Evolutionary conservation across 345 rosid species (phyloP).

Genomic region (Eutrema japonicum): DNA sequence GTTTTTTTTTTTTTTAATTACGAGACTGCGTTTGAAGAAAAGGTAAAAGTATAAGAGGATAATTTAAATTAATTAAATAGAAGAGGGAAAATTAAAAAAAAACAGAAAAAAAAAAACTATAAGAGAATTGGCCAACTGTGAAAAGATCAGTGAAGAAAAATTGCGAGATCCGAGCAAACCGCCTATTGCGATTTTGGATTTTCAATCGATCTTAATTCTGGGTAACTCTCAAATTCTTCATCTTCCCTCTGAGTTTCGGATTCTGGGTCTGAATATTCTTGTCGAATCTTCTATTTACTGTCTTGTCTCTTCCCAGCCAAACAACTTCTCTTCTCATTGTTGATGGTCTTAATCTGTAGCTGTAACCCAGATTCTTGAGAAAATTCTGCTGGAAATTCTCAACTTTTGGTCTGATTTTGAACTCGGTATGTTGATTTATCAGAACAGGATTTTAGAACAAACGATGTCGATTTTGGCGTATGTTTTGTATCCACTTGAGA

Average conservation of each 20-base stretch:
- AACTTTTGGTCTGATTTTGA: background rate
- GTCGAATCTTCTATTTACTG: background rate
- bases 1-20: background rate
- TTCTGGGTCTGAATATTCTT: slow-evolving; percentile 3
- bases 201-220: background rate
- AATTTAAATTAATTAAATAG: background rate
- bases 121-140: slow-evolving; percentile 17
- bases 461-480: background rate
- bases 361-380: background rate
- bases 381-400: background rate
- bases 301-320: slow-evolving; percentile 2
- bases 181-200: background rate
- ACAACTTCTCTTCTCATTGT: background rate
- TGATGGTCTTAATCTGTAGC: background rate
- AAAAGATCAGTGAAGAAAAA: slow-evolving; percentile 16
- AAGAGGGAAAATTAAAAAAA: background rate
- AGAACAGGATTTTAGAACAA: background rate
- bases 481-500: background rate
- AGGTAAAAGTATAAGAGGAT: background rate
- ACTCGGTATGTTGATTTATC: slow-evolving; percentile 6
- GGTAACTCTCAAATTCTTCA: slow-evolving; percentile 29
- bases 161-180: slow-evolving; percentile 30
- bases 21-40: background rate
- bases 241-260: background rate
- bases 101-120: background rate